A percentile compares a stretch with the other conserved stretches of the same genome.
Evolutionary conservation across 768 basidiomycete species (phyloP).

Genomic region (Podaxis sp.): DNA sequence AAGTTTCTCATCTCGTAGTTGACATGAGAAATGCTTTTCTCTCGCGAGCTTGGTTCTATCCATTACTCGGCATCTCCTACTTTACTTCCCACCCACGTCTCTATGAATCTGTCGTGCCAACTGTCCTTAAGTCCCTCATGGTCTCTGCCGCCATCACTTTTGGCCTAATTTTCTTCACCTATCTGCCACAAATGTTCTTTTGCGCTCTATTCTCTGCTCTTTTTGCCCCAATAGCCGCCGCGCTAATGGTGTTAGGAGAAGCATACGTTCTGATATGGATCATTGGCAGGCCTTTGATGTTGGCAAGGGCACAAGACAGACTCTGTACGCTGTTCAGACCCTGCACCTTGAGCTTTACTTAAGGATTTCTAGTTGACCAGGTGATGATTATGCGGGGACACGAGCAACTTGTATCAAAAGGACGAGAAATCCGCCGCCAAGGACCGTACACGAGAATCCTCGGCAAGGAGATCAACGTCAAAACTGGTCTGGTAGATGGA

Average conservation of each 20-base stretch:
- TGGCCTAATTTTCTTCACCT: conserved; percentile 53
- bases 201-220: conserved; percentile 62
- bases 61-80: conserved; percentile 31
- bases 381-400: conserved; percentile 32
- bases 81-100: conserved; percentile 31
- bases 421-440: conserved; percentile 27
- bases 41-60: conserved; percentile 35
- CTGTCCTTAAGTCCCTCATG: conserved; percentile 33
- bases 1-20: conserved; percentile 14
- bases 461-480: conserved; percentile 33
- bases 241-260: conserved; percentile 39
- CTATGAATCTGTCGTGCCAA: conserved; percentile 29
- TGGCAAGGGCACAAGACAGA: conserved; percentile 31
- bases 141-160: conserved; percentile 35
- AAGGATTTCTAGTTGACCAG: conserved; percentile 26
- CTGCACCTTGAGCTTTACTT: not conserved
- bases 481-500: conserved; percentile 38
- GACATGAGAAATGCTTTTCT: conserved; percentile 27
- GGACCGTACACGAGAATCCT: conserved; percentile 37
- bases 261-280: conserved; percentile 32
- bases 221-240: conserved; percentile 53
- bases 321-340: conserved; percentile 26
- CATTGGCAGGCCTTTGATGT: conserved; percentile 31
- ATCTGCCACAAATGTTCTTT: conserved; percentile 62
- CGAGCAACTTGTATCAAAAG: conserved; percentile 25